A percentile compares a stretch with the other conserved stretches of the same genome.
Conservation (phyloP, 2,329 filamentous ascomycete genomes). For the Cladophialophora yegresii region DNA sequence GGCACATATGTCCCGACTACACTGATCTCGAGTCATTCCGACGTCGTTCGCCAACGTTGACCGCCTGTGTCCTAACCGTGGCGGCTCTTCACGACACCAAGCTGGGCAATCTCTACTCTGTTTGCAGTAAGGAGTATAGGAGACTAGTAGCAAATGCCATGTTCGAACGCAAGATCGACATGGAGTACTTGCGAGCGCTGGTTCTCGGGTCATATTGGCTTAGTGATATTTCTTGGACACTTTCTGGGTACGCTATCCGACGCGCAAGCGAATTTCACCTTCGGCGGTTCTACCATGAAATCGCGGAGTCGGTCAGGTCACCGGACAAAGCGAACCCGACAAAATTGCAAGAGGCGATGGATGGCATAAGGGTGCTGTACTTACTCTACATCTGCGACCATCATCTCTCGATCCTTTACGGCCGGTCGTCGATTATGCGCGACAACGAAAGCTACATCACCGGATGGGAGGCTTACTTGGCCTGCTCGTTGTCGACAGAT, state of each 20-base stretch:
- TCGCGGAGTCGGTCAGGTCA: slow-evolving; percentile 34
- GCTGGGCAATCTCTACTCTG: slow-evolving; percentile 38
- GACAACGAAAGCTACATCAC: slow-evolving; percentile 43
- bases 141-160: slow-evolving; percentile 56
- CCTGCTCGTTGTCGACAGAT: slow-evolving; percentile 40
- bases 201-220: slow-evolving; percentile 60
- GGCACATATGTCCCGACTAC: slow-evolving; percentile 52
- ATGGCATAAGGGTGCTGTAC: slow-evolving; percentile 44
- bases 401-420: slow-evolving; percentile 50
- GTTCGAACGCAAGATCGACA: slow-evolving; percentile 54
- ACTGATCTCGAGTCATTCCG: slow-evolving; percentile 51
- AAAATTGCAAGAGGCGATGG: slow-evolving; percentile 37
- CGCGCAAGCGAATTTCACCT: slow-evolving; percentile 48
- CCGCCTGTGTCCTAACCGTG: slow-evolving; percentile 52
- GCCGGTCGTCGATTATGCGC: slow-evolving; percentile 48
- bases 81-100: slow-evolving; percentile 52
- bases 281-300: slow-evolving; percentile 47
- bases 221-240: slow-evolving; percentile 53
- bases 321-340: slow-evolving; percentile 33
- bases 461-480: slow-evolving; percentile 42
- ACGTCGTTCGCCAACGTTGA: slow-evolving; percentile 53
- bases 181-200: slow-evolving; percentile 56
- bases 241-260: slow-evolving; percentile 49
- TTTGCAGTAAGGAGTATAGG: slow-evolving; percentile 55
- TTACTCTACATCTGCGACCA: slow-evolving; percentile 50